Percentiles rank a stretch among this genome's conserved stretches.
These are phyloP conservation scores for Pythium rishiriense DNA, from an alignment of 352 stramenopile species.

Conservation along the genomic window DNA sequence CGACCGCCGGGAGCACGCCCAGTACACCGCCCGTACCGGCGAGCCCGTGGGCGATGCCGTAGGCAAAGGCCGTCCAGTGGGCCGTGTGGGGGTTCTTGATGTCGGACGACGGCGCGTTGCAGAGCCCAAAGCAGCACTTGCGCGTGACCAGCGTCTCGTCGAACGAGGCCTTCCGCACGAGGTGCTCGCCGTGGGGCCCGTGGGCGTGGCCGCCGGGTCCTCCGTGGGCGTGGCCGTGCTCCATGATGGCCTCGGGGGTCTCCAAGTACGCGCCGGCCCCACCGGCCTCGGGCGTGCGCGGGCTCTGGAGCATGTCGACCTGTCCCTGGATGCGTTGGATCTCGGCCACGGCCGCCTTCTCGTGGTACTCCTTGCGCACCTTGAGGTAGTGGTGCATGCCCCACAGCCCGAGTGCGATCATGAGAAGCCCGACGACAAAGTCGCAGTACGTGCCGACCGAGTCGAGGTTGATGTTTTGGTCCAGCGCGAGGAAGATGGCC, in stretches of 20 bases:
- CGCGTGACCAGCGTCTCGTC: constrained; percentile 36
- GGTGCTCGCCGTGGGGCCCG: not conserved
- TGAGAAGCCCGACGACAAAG: constrained; percentile 60
- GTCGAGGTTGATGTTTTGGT: constrained; percentile 41
- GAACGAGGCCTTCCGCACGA: constrained; percentile 31
- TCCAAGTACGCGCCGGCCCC: constrained; percentile 18
- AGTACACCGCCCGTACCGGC: constrained; percentile 50
- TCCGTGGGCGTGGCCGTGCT: constrained; percentile 13
- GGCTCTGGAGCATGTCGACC: constrained; percentile 16
- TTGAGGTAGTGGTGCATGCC: constrained; percentile 40
- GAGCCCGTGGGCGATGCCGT: constrained; percentile 75
- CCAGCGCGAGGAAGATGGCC: constrained; percentile 55
- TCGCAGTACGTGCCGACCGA: constrained; percentile 49
- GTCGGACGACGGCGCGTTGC: constrained; percentile 37
- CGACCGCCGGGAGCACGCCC: constrained; percentile 70
- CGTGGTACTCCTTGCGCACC: constrained; percentile 37
- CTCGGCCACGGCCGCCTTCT: constrained; percentile 32
- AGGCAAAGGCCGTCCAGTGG: constrained; percentile 45
- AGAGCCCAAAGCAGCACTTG: constrained; percentile 46
- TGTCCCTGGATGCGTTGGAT: constrained; percentile 31
- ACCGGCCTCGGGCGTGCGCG: constrained; percentile 15
- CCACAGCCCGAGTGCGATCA: constrained; percentile 53
- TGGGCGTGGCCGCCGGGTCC: constrained; percentile 2
- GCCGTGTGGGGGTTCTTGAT: constrained; percentile 42
- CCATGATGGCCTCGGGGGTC: constrained; percentile 22